phyloP scores from a whole-genome alignment of 768 basidiomycete genomes.

The Tephrocybe sp. region DNA sequence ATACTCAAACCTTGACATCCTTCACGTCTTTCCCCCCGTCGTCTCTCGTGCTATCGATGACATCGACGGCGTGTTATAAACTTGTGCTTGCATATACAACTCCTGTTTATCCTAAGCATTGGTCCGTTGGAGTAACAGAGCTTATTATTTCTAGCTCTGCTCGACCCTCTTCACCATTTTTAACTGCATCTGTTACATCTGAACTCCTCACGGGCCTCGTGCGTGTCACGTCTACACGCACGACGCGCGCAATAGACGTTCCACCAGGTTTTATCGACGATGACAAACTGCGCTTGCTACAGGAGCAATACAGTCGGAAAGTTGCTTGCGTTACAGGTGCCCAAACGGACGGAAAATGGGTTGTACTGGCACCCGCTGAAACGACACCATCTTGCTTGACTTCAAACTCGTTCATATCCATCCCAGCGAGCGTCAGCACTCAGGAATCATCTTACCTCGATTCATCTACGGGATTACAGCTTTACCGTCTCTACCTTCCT shows the following conservation, averaged over 20 bases:
- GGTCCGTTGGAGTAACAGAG: conserved; percentile 78
- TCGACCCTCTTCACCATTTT: conserved; percentile 20
- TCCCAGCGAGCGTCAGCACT: conserved; percentile 1
- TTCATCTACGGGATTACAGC: conserved; percentile 59
- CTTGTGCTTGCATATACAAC: conserved; percentile 73
- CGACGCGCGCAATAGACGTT: conserved; percentile 67
- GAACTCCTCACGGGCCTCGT: conserved; percentile 31
- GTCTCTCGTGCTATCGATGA: conserved; percentile 74
- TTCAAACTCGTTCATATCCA: conserved; percentile 16
- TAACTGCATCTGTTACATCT: conserved; percentile 5
- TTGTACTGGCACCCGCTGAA: conserved; percentile 67
- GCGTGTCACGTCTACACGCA: conserved; percentile 57
- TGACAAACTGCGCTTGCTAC: conserved; percentile 57
- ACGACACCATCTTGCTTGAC: conserved; percentile 17
- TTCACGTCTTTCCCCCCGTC: conserved; percentile 81
- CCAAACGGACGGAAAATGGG: conserved; percentile 87
- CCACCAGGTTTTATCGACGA: conserved; percentile 75
- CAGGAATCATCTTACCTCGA: conserved; percentile 17
- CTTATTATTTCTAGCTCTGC: conserved; percentile 54
- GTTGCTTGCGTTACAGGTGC: conserved; percentile 67
- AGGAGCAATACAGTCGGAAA: conserved; percentile 80
- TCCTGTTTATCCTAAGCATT: conserved; percentile 81
- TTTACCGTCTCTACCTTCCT: conserved; percentile 73
- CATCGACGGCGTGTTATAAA: conserved; percentile 61
- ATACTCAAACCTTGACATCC: conserved; percentile 68